Conservation (phyloP, 2,329 filamentous ascomycete genomes). For the Colletotrichum brevisporum region DNA sequence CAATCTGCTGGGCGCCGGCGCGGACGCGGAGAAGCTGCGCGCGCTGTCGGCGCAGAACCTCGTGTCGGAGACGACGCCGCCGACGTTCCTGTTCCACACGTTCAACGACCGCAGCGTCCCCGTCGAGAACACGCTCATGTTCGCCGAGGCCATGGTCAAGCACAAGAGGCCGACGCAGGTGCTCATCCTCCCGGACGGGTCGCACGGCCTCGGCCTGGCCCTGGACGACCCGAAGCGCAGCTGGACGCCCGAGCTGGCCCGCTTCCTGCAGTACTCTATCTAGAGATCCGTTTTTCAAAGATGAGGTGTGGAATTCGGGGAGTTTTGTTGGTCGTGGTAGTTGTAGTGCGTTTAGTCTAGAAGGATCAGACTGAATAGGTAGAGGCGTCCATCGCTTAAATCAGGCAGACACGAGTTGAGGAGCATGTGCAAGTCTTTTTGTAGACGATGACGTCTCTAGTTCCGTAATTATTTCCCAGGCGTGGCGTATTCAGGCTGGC, state of each 20-base stretch:
- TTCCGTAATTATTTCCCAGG: too few relatives aligned
- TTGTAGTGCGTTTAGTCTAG: too few relatives aligned
- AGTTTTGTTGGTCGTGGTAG: too few relatives aligned
- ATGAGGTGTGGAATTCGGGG: too few relatives aligned
- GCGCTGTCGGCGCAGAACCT: conserved; percentile 46
- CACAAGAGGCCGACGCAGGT: conserved; percentile 44
- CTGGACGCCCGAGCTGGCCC: conserved; percentile 48
- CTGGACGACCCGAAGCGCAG: conserved; percentile 43
- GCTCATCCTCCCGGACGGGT: conserved; percentile 47
- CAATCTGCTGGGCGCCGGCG: conserved; percentile 43
- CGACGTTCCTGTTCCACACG: conserved; percentile 54
- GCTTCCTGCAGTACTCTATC: conserved; percentile 45
- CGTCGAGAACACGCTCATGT: conserved; percentile 47
- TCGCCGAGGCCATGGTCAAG: conserved; percentile 45
- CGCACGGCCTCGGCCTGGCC: conserved; percentile 47
- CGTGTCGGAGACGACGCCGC: conserved; percentile 46
- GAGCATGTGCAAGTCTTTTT: too few relatives aligned
- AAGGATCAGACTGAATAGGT: too few relatives aligned
- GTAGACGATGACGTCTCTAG: too few relatives aligned
- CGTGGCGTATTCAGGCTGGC: too few relatives aligned
- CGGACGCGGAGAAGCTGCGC: conserved; percentile 38
- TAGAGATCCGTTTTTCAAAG: conserved; percentile 40
- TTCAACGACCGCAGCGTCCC: conserved; percentile 46
- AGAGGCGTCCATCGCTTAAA: too few relatives aligned
- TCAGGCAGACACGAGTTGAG: too few relatives aligned